Evolutionary conservation across 140 eudicot species (phyloP).

Genomic region (Cichorium intybus): DNA sequence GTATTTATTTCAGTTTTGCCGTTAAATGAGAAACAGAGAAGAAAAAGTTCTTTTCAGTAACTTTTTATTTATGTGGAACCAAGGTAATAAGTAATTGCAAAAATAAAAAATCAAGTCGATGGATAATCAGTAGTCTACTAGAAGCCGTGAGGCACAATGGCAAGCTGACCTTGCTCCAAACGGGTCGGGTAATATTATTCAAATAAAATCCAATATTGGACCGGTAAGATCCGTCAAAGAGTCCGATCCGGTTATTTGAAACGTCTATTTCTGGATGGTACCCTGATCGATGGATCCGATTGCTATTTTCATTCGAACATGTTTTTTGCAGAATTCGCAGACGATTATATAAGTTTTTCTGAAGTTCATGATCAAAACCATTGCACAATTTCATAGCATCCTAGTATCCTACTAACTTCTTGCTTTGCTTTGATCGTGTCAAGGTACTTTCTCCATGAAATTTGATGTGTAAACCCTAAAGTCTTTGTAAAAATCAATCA

Average conservation of each 20-base stretch:
- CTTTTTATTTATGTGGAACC: no score
- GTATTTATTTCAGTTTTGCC: no score
- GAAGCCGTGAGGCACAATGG: not conserved
- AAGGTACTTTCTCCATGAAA: not conserved
- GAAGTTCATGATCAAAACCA: slow-evolving; percentile 4
- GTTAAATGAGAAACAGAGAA: no score
- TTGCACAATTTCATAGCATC: slow-evolving; percentile 4
- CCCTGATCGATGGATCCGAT: not conserved
- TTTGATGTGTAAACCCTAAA: not conserved
- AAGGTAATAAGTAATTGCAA: no score
- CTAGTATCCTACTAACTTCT: not conserved
- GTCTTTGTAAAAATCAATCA: not conserved
- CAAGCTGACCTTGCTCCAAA: not conserved
- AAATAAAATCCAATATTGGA: not conserved
- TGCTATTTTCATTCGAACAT: not conserved
- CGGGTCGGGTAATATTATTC: not conserved
- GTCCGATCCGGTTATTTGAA: not conserved
- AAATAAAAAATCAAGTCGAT: no score
- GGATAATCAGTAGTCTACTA: not conserved
- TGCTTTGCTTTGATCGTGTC: not conserved
- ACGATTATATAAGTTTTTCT: not conserved
- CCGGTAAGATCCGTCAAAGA: not conserved
- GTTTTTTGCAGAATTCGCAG: not conserved
- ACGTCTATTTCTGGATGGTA: not conserved
- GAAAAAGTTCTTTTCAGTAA: no score